Evolutionary conservation across 345 rosid genomes (phyloP), one percentile per base, ranked within the genome.

Genomic region (Eucalyptus regnans): DNA sequence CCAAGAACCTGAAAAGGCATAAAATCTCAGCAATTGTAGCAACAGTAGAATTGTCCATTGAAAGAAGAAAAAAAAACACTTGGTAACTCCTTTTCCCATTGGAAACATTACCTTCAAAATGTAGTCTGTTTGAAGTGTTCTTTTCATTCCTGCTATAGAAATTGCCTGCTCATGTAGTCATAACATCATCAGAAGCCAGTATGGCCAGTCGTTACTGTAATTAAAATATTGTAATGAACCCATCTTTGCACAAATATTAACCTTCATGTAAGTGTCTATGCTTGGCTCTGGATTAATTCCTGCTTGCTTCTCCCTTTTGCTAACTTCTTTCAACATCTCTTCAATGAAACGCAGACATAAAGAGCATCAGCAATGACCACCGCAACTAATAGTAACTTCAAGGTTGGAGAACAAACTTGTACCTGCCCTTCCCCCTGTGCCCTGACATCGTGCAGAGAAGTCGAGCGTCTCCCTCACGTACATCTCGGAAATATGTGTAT

Each of bases 191-290:
- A 33, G 27, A 20, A 86, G 23, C 60, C 12, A 11, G 25, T 5
- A 8, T 66, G 16, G 41, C 79, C 46, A 86, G 54, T 50, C 3
- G 48, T 41, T 7, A 17, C 62, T 27, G 6, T n/a, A 48, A 48
- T 48, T 48, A 48, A 48, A 48, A 48, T 48, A 48, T 48, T 48
- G 49, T 48, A 48, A 66, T 62, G 14, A 31, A 16, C 31, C 79
- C 22, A 66, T 31, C 79, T 66, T 66, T 66, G 79, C 15, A 41
- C 22, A 49, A 3, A 43, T 6, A 62, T 6, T 64, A 86, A 95
- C 95, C 94, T 95, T 95, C 95, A 93, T 94, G 92, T 90, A 94
- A 15, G 93, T 91, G 84, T 95, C 96, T 48, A 93, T 86, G 86
- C 92, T 93, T 11, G 94, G 92, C n/a, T 94, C 94, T 7, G 96